These are phyloP conservation scores for Pichia sp. DNA, from an alignment of 1,139 yeast genomes.

Conservation along the genomic window DNA sequence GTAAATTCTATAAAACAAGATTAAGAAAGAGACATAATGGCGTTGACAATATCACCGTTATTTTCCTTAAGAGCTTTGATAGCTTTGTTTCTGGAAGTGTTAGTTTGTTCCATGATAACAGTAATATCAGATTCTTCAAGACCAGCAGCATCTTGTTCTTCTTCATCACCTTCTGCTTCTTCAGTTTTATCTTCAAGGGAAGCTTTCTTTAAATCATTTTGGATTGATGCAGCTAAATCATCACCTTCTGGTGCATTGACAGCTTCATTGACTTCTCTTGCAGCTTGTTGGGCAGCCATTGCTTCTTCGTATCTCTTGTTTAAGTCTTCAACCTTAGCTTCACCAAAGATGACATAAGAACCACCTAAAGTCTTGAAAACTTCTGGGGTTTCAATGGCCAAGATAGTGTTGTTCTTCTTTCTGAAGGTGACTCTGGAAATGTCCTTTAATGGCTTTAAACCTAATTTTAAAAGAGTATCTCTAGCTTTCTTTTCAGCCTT, in stretches of 20 bases:
- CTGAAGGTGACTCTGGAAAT: constrained; percentile 94
- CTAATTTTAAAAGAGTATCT: constrained; percentile 81
- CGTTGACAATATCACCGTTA: constrained; percentile 92
- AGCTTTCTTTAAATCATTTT: constrained; percentile 84
- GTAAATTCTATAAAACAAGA: background rate
- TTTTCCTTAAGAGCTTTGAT: constrained; percentile 83
- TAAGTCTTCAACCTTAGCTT: constrained; percentile 91
- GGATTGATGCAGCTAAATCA: constrained; percentile 66
- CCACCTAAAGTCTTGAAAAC: constrained; percentile 94
- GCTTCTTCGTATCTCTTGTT: constrained; percentile 73
- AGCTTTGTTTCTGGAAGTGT: constrained; percentile 83
- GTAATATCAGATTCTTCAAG: constrained; percentile 72
- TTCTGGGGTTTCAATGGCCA: constrained; percentile 91
- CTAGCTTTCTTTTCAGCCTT: constrained; percentile 96
- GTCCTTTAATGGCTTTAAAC: constrained; percentile 86
- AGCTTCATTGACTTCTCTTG: constrained; percentile 36
- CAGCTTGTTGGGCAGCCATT: constrained; percentile 65
- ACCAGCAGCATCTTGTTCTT: constrained; percentile 72
- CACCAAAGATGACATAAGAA: constrained; percentile 94
- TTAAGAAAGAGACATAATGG: constrained; percentile 78
- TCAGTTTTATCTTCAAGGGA: constrained; percentile 38
- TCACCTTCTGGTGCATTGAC: constrained; percentile 34
- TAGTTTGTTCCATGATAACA: constrained; percentile 84
- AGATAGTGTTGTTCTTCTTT: constrained; percentile 87
- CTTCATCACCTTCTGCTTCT: constrained; percentile 53